phyloP scores from a whole-genome alignment of 2,329 filamentous ascomycete species.

The Lasiodiplodia gonubiensis region DNA sequence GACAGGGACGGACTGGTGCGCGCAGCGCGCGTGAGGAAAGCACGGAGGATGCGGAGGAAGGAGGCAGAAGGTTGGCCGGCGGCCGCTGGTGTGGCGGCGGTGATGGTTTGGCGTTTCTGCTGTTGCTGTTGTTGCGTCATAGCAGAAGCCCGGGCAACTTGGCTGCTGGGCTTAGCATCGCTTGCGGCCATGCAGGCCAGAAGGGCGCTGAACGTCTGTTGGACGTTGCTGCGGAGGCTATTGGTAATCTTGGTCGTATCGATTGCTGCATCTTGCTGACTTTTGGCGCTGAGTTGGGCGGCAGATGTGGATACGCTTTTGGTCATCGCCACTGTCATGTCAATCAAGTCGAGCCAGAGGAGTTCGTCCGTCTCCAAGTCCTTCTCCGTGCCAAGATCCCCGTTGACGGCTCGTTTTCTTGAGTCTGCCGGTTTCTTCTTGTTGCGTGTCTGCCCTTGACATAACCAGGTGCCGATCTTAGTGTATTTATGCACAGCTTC shows the following conservation, averaged over 20 bases:
- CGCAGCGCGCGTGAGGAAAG: conserved; percentile 84
- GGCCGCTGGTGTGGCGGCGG: conserved; percentile 31
- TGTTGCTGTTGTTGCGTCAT: conserved; percentile 32
- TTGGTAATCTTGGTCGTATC: conserved; percentile 68
- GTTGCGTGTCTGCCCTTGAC: conserved; percentile 79
- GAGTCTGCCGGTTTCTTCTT: conserved; percentile 37
- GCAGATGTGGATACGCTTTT: conserved; percentile 54
- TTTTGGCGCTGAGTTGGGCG: conserved; percentile 47
- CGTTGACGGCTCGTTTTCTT: conserved; percentile 39
- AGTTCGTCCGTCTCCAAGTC: conserved; percentile 66
- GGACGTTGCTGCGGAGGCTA: conserved; percentile 78
- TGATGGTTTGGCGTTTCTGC: conserved; percentile 22
- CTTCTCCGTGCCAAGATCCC: conserved; percentile 54
- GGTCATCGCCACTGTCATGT: conserved; percentile 63
- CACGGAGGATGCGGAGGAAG: conserved; percentile 86
- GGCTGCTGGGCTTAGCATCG: conserved; percentile 37
- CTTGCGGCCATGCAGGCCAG: conserved; percentile 68
- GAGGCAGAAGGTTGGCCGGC: conserved; percentile 64
- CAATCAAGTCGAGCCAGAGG: conserved; percentile 70
- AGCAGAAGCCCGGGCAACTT: conserved; percentile 30
- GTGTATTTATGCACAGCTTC: conserved; percentile 85
- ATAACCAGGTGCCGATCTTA: conserved; percentile 94
- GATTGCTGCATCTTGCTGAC: conserved; percentile 39
- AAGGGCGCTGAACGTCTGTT: conserved; percentile 87
- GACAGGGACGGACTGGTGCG: conserved; percentile 82